Conservation (phyloP, 2,329 filamentous ascomycete genomes). For the Aureobasidium zeae region DNA sequence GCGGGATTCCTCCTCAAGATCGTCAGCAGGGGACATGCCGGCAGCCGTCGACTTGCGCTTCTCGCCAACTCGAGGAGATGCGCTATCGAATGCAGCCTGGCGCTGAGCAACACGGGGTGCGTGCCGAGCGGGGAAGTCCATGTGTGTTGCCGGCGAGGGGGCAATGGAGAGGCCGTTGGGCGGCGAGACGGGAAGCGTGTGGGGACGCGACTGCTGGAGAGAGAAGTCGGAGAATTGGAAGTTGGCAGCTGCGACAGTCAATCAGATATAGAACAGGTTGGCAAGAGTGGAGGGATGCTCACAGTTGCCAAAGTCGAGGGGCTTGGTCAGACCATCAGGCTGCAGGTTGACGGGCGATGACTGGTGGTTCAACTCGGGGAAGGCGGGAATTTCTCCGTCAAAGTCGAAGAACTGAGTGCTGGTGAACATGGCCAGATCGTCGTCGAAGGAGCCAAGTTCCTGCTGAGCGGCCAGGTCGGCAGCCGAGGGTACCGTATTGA, state of each 20-base stretch:
- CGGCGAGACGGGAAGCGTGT: constrained; percentile 22
- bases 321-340: constrained; percentile 13
- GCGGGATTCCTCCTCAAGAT: constrained; percentile 39
- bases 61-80: constrained; percentile 27
- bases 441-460: constrained; percentile 43
- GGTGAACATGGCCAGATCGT: constrained; percentile 47
- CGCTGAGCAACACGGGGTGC: constrained; percentile 18
- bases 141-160: constrained; percentile 9
- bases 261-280: background rate
- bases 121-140: constrained; percentile 19
- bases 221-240: constrained; percentile 40
- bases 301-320: constrained; percentile 15
- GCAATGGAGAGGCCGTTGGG: constrained; percentile 20
- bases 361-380: constrained; percentile 14
- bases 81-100: constrained; percentile 7
- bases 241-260: constrained; percentile 25
- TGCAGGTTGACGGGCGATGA: constrained; percentile 12
- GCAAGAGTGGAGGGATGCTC: constrained; percentile 27
- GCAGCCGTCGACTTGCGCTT: constrained; percentile 38
- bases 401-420: constrained; percentile 58
- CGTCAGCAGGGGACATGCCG: constrained; percentile 24
- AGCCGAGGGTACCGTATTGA: constrained; percentile 63
- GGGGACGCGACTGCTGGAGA: constrained; percentile 18
- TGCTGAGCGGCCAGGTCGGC: constrained; percentile 48
- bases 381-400: constrained; percentile 34